Percentiles rank a stretch among this genome's conserved stretches.
Conservation (phyloP, 331 rosid genomes). For the Dryas integrifolia region DNA sequence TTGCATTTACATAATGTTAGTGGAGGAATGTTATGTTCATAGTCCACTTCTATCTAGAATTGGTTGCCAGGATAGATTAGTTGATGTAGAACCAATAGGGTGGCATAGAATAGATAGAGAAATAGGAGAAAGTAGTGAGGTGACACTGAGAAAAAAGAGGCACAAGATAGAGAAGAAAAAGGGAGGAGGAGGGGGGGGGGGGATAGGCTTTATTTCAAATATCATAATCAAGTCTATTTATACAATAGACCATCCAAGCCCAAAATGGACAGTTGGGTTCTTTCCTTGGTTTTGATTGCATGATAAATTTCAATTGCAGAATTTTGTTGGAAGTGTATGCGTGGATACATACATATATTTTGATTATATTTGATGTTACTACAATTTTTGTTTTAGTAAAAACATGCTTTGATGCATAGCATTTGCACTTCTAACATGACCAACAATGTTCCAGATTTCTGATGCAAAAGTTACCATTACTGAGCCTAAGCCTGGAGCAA, state of each 20-base stretch:
- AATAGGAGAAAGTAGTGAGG: not conserved
- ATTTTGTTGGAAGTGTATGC: not conserved
- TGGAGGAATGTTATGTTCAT: not conserved
- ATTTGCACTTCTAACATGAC: slow-evolving; percentile 25
- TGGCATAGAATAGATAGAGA: not conserved
- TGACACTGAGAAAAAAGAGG: not conserved
- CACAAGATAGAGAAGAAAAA: not conserved
- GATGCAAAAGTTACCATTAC: slow-evolving; percentile 84
- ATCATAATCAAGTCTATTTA: not conserved
- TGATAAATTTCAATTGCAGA: not conserved
- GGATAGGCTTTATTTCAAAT: not conserved
- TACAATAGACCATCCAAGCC: not conserved
- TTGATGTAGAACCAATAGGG: not conserved
- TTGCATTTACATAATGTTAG: not conserved
- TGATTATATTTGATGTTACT: not conserved
- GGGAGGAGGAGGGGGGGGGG: not conserved
- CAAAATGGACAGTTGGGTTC: not conserved
- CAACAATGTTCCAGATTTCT: slow-evolving; percentile 64
- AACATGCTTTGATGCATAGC: not conserved
- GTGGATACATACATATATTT: not conserved
- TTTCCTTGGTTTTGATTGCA: slow-evolving; percentile 6
- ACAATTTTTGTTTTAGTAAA: not conserved
- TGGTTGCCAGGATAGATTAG: not conserved
- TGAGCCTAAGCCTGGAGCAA: slow-evolving; percentile 83
- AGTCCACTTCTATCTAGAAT: not conserved